These are phyloP conservation scores for Coniella lustricola DNA, from an alignment of 2,329 filamentous ascomycete genomes.

Conservation along the genomic window DNA sequence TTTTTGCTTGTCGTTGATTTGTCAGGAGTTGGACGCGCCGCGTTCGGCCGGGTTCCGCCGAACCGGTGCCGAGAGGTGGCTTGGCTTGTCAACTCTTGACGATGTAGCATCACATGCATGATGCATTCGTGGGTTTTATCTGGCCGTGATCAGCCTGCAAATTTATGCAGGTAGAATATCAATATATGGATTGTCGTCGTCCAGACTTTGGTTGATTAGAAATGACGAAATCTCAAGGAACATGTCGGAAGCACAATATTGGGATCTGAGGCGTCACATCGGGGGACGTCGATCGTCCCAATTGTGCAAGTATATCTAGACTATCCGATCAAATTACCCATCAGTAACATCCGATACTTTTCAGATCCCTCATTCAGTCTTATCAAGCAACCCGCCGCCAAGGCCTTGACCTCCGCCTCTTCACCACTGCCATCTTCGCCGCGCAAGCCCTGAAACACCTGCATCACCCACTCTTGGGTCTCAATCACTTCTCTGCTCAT, in stretches of 20 bases:
- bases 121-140: too few relatives aligned
- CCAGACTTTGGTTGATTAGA: too few relatives aligned
- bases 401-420: slow-evolving; percentile 71
- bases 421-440: slow-evolving; percentile 51
- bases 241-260: too few relatives aligned
- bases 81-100: too few relatives aligned
- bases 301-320: too few relatives aligned
- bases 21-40: slow-evolving; percentile 7
- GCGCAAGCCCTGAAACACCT: slow-evolving; percentile 59
- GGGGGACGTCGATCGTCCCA: too few relatives aligned
- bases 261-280: too few relatives aligned
- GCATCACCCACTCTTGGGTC: slow-evolving; percentile 76
- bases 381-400: slow-evolving; percentile 72
- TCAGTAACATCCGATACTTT: slow-evolving; percentile 67
- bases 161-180: too few relatives aligned
- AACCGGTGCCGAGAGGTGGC: neutral
- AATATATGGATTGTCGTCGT: too few relatives aligned
- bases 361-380: slow-evolving; percentile 75
- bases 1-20: slow-evolving; percentile 15
- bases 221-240: too few relatives aligned
- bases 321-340: slow-evolving; percentile 56
- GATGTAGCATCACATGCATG: too few relatives aligned
- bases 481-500: slow-evolving; percentile 75
- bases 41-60: neutral
- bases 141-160: too few relatives aligned